A percentile compares a stretch with the other conserved stretches of the same genome.
These are phyloP conservation scores for Penicillium coprophilum DNA, from an alignment of 495 filamentous ascomycete species.

Conservation along the genomic window DNA sequence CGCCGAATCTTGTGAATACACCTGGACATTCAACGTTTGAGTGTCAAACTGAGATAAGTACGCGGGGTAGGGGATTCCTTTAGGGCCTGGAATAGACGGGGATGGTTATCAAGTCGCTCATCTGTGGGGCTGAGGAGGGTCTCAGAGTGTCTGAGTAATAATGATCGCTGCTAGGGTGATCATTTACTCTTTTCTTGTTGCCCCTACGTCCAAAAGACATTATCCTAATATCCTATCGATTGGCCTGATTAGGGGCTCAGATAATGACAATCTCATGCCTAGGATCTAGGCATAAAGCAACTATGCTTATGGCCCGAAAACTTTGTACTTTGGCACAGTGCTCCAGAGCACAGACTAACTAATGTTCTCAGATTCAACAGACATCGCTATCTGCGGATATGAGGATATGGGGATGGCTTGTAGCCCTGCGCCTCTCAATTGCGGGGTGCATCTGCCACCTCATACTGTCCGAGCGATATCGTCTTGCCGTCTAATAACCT, in stretches of 20 bases:
- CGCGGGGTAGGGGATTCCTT: constrained; percentile 1
- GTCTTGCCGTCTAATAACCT: background rate
- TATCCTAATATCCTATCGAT: background rate
- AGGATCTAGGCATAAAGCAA: background rate
- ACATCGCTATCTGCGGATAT: background rate
- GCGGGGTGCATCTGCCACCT: constrained; percentile 32
- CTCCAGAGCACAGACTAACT: background rate
- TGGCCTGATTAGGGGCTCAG: too few relatives aligned
- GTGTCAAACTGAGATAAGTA: constrained; percentile 1
- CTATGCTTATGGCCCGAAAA: background rate
- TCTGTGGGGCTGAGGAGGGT: background rate
- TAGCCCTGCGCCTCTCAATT: constrained; percentile 13
- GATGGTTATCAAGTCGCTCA: background rate
- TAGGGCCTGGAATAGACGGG: background rate
- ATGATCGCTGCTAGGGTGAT: constrained; percentile 2
- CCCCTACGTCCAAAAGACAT: background rate
- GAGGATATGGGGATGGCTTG: background rate
- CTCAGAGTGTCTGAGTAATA: background rate
- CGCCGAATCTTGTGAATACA: background rate
- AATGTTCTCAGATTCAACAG: background rate
- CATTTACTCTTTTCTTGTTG: constrained; percentile 4
- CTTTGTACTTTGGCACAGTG: background rate
- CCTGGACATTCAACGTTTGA: background rate
- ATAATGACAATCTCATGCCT: background rate
- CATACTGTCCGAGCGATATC: constrained; percentile 14